Evolutionary conservation across 2,329 filamentous ascomycete genomes (phyloP).

Genomic region (Emmonsia crescens): DNA sequence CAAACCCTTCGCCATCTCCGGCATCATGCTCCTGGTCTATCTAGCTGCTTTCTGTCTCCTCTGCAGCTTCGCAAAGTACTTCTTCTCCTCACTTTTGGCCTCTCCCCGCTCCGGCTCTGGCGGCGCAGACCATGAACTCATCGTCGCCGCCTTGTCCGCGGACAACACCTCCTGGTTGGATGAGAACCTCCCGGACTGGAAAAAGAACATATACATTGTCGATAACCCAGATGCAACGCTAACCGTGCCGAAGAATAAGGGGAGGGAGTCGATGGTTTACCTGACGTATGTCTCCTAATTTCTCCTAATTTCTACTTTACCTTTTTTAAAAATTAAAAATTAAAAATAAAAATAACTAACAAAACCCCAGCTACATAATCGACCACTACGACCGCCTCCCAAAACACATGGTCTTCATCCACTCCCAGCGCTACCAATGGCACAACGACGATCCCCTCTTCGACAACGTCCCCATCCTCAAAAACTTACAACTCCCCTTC

Average conservation of each 20-base stretch:
- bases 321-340: too few species aligned
- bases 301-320: too few species aligned
- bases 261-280: slow-evolving; percentile 35
- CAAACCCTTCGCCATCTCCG: not conserved
- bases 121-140: slow-evolving; percentile 13
- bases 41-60: not conserved
- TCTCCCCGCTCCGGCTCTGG: not conserved
- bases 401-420: slow-evolving; percentile 32
- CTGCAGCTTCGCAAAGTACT: not conserved
- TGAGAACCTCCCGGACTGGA: slow-evolving; percentile 36
- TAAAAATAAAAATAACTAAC: not conserved
- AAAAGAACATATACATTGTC: slow-evolving; percentile 45
- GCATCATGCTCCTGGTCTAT: not conserved
- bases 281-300: slow-evolving; percentile 27
- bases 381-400: slow-evolving; percentile 33
- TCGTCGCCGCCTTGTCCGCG: slow-evolving; percentile 30
- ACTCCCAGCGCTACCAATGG: slow-evolving; percentile 33
- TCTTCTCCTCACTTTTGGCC: not conserved
- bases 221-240: slow-evolving; percentile 39
- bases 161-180: slow-evolving; percentile 33
- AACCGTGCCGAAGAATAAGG: slow-evolving; percentile 38
- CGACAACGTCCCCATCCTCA: slow-evolving; percentile 40
- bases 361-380: slow-evolving; percentile 28
- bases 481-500: slow-evolving; percentile 39
- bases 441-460: slow-evolving; percentile 45